Evolutionary conservation across 768 basidiomycete genomes (phyloP).

Genomic region (Serendipita sp.): DNA sequence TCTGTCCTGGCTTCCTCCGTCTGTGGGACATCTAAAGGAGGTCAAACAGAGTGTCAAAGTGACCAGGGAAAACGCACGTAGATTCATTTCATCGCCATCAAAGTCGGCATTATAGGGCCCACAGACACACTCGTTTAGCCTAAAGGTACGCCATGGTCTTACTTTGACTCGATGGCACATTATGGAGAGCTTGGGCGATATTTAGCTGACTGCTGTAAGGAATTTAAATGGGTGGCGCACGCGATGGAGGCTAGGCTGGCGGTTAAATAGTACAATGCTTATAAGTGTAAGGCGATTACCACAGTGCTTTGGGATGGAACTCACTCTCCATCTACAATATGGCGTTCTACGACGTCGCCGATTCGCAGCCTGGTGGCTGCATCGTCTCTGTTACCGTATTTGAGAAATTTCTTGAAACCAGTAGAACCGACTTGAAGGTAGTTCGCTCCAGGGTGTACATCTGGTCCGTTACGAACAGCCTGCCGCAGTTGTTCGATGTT

Average conservation of each 20-base stretch:
- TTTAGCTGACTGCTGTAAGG: slow-evolving; percentile 6
- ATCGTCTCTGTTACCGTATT: slow-evolving; percentile 65
- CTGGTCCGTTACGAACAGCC: slow-evolving; percentile 77
- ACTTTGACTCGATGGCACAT: slow-evolving; percentile 98
- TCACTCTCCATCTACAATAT: slow-evolving; percentile 81
- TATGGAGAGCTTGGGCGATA: slow-evolving; percentile 64
- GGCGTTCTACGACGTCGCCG: slow-evolving; percentile 89
- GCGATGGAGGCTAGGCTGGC: slow-evolving; percentile 96
- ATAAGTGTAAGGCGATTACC: neutral
- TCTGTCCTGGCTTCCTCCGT: slow-evolving; percentile 97
- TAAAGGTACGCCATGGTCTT: slow-evolving; percentile 92
- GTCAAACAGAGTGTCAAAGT: neutral
- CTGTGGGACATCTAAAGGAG: slow-evolving; percentile 74
- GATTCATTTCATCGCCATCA: slow-evolving; percentile 99
- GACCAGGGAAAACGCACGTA: slow-evolving; percentile 43
- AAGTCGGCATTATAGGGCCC: slow-evolving; percentile 99
- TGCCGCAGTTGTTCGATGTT: slow-evolving; percentile 64
- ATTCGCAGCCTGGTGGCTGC: slow-evolving; percentile 70
- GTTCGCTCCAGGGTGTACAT: slow-evolving; percentile 89
- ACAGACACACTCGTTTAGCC: slow-evolving; percentile 97
- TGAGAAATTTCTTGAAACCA: slow-evolving; percentile 72
- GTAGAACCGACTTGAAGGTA: slow-evolving; percentile 72
- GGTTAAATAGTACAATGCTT: slow-evolving; percentile 87
- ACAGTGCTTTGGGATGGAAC: slow-evolving; percentile 10
- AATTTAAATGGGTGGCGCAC: slow-evolving; percentile 22